Base-by-base conservation (phyloP, 768 basidiomycete genomes). In the Gautieria morchelliformis region DNA sequence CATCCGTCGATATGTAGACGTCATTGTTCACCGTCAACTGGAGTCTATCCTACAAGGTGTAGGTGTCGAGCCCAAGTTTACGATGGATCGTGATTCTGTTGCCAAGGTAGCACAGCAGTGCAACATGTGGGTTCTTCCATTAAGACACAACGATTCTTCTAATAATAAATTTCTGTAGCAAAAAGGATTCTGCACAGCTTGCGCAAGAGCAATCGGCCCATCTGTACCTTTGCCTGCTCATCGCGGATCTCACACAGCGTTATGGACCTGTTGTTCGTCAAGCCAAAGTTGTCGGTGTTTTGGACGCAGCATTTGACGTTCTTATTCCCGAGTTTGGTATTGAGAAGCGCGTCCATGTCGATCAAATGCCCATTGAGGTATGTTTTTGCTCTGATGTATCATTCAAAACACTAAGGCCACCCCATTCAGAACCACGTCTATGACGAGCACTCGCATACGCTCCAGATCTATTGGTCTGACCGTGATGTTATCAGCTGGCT, bases 251-350 rank as follows among this genome's bases (percentile, higher is more conserved):
- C 33, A 97, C 96, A 22, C 83, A 91, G 60, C 87, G 87, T 50
- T 96, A 93, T 69, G 96, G 96, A 9, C 93, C 96, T 42, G 96
- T 99, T 58, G 74, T 97, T 59, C 89, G 96, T 60, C 87, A 90
- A 68, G 96, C 93, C n/a, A 87, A 84, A 63, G 95, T 99, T 59
- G 87, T 94, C 46, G 87, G 88, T 59, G 95, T 99, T 33, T 79
- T 97, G n/a, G 96, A 99, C 66, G 89, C 92, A 52, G 96, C 96
- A 1, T 98, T 97, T 64, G 96, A 99, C 66, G 95, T 99, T 30
- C 74, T 95, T 33, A 84, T 98, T 12, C 89, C 92, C 42, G 96
- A 98, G 69, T 98, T 98, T 67, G 92, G 95, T 33, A 97, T 99
- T 63, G 96, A 99, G 75, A 99, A 99, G 76, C 82, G 96, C 39